Conservation (phyloP, 2,329 filamentous ascomycete species). For the Colletotrichum gigasporum region DNA sequence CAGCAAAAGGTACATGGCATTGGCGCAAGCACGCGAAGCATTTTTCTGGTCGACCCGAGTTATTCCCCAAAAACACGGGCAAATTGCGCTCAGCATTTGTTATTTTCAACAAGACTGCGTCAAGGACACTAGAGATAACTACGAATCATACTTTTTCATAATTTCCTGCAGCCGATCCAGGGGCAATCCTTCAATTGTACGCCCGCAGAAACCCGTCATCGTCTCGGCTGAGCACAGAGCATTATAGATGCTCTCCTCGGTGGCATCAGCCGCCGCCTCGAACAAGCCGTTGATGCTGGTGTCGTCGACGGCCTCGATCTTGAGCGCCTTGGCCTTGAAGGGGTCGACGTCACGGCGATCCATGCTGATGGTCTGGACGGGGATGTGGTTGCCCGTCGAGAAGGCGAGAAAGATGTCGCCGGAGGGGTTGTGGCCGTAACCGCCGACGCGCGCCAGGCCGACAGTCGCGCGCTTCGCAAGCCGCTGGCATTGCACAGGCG, state of each 20-base stretch:
- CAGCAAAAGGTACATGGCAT: too few species aligned
- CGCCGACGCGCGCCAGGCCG: conserved; percentile 68
- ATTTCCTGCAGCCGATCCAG: conserved; percentile 56
- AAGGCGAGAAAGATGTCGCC: conserved; percentile 76
- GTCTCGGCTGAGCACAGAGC: conserved; percentile 69
- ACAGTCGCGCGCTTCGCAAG: conserved; percentile 70
- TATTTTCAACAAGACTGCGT: too few species aligned
- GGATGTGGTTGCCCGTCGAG: conserved; percentile 66
- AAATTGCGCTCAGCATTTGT: too few species aligned
- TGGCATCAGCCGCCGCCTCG: conserved; percentile 68
- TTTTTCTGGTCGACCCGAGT: too few species aligned
- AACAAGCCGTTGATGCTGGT: conserved; percentile 69
- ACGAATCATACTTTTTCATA: conserved; percentile 46
- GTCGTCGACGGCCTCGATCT: conserved; percentile 62
- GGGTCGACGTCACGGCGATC: conserved; percentile 47
- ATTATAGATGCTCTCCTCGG: conserved; percentile 74
- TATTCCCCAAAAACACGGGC: too few species aligned
- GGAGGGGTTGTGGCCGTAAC: conserved; percentile 68
- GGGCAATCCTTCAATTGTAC: conserved; percentile 59
- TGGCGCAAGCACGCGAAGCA: not conserved
- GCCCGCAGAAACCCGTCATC: conserved; percentile 62
- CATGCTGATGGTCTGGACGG: conserved; percentile 50
- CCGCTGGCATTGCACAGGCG: conserved; percentile 64
- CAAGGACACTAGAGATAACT: not conserved
- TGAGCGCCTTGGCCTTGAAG: conserved; percentile 46